Evolutionary conservation across 495 filamentous ascomycete species (phyloP).

Genomic region (Aspergillus conjunctus): DNA sequence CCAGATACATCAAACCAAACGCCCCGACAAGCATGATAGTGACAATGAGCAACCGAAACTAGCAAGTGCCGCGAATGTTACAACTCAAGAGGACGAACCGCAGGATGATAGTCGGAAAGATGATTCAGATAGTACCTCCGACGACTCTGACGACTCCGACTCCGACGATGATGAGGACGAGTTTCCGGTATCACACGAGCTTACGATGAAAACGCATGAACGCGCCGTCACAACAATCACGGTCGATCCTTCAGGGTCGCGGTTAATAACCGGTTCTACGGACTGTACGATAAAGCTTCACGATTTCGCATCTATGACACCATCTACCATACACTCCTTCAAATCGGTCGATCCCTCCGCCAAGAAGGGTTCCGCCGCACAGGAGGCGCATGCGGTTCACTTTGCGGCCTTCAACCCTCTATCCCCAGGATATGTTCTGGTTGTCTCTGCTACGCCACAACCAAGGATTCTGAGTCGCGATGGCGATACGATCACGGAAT

Average conservation of each 20-base stretch:
- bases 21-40: conserved; percentile 40
- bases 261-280: conserved; percentile 83
- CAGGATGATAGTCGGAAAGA: conserved; percentile 24
- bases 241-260: conserved; percentile 80
- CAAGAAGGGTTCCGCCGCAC: conserved; percentile 67
- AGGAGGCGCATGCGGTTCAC: conserved; percentile 86
- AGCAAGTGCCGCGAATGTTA: conserved; percentile 8
- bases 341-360: conserved; percentile 85
- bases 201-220: conserved; percentile 89
- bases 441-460: conserved; percentile 83
- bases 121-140: conserved; percentile 46
- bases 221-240: conserved; percentile 81
- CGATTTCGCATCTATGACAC: conserved; percentile 94
- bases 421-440: conserved; percentile 78
- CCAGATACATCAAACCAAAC: conserved; percentile 77
- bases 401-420: conserved; percentile 83
- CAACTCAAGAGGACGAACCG: conserved; percentile 27
- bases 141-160: conserved; percentile 52
- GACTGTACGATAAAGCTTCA: conserved; percentile 92
- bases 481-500: conserved; percentile 81
- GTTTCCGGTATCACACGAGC: conserved; percentile 90
- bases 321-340: conserved; percentile 90
- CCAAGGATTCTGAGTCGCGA: conserved; percentile 87
- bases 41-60: conserved; percentile 19
- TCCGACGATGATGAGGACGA: conserved; percentile 74